Base-by-base conservation (phyloP, 306 rosid species). In the Astragalus glycyphyllos region DNA sequence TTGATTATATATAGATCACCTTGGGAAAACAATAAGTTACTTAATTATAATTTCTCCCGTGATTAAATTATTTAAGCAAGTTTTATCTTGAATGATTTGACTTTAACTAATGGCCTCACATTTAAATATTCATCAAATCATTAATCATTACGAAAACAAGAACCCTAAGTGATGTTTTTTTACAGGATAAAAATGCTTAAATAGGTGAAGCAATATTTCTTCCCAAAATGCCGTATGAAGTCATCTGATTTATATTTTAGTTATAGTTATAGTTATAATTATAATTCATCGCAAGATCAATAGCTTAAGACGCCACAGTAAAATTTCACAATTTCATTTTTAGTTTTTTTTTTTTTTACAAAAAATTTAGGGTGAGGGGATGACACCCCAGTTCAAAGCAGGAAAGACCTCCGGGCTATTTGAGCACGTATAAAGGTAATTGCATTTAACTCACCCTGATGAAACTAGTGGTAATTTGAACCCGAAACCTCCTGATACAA, bases 251-350 rank as follows among this genome's bases (percentile, higher is more conserved):
- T 8, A 58, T 34, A 58, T 11, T 11, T 16, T 57, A 57, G 63
- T 32, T 57, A 57, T 58, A 51, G 31, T 26, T 26, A 26, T 57
- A 57, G 63, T 32, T 57, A 57, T 58, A 51, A 4, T 26, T 26
- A 26, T 26, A 1, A 2, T 2, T 2, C 31, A 26, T 17, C 5
- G 62, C 40, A 15, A 26, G 48, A 3, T 54, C 26, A 11, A 5
- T 11, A 29, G 61, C 26, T 29, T 11, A 29, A 56, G 42, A 38
- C 8, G 9, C 14, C 37, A 8, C 15, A 37, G 15, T 4, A 7
- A 37, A 60, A 37, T 35, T 26, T 26, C 3, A 40, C 35, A 11
- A 40, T 61, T 26, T 26, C 4, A 26, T 3, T 26, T 26, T 26
- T 2, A 26, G n/a, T n/a, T n/a, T n/a, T n/a, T n/a, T n/a, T n/a